phyloP scores from a whole-genome alignment of 345 rosid species.

The Murraya paniculata region DNA sequence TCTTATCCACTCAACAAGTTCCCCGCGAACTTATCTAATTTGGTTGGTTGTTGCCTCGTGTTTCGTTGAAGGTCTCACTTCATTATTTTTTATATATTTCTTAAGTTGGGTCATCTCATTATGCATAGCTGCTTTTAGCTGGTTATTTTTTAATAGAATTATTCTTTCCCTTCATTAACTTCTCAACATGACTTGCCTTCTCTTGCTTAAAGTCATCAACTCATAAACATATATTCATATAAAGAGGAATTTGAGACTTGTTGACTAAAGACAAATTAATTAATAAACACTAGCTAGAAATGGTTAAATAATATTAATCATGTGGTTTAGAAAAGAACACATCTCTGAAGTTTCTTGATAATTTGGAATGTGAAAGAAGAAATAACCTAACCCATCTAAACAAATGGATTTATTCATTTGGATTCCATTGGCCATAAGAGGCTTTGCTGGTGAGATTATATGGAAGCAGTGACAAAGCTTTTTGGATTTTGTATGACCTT shows the following conservation, averaged over 20 bases:
- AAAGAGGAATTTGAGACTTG: neutral
- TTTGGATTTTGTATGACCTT: constrained; percentile 22
- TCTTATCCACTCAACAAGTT: constrained; percentile 15
- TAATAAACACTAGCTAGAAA: neutral
- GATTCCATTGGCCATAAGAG: neutral
- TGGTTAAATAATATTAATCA: neutral
- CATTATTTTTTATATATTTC: neutral
- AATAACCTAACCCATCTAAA: constrained; percentile 22
- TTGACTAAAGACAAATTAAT: constrained; percentile 5
- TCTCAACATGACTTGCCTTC: neutral
- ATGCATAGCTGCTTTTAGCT: neutral
- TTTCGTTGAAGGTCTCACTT: constrained; percentile 19
- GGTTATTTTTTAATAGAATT: neutral
- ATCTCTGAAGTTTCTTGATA: constrained; percentile 4
- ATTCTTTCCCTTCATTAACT: neutral
- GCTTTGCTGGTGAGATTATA: neutral
- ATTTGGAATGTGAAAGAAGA: constrained; percentile 21
- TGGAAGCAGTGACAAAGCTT: neutral
- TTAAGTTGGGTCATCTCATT: neutral
- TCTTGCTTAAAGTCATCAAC: neutral
- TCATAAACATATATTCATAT: no score
- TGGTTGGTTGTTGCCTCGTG: constrained; percentile 32
- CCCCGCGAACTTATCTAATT: constrained; percentile 10
- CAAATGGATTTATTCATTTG: neutral
- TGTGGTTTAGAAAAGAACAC: constrained; percentile 8